These are phyloP conservation scores for Saccharomycopsis malanga DNA, from an alignment of 805 yeast genomes.

Conservation along the genomic window DNA sequence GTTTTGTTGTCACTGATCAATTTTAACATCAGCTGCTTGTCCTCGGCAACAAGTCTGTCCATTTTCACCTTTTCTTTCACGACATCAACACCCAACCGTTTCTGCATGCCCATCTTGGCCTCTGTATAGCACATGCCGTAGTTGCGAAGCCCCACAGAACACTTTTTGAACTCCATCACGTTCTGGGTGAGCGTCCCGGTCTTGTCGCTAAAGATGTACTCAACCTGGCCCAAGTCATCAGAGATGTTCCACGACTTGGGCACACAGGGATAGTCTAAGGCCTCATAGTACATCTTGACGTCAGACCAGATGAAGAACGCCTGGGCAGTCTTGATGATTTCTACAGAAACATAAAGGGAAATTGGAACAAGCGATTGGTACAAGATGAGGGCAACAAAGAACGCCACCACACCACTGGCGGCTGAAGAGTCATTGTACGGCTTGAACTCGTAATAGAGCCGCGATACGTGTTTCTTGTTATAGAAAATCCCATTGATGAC, in stretches of 20 bases:
- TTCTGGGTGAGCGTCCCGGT: constrained; percentile 82
- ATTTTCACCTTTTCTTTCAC: constrained; percentile 34
- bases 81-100: constrained; percentile 57
- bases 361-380: constrained; percentile 77
- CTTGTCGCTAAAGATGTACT: constrained; percentile 74
- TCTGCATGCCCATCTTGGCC: constrained; percentile 65
- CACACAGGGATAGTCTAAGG: constrained; percentile 65
- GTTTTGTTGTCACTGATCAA: constrained; percentile 8
- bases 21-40: constrained; percentile 10
- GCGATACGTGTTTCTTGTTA: constrained; percentile 36
- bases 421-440: constrained; percentile 55
- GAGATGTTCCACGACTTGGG: constrained; percentile 81
- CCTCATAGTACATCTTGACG: constrained; percentile 59
- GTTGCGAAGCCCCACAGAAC: constrained; percentile 57
- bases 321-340: constrained; percentile 69
- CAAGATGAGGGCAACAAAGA: constrained; percentile 65
- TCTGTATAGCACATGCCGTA: constrained; percentile 77
- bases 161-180: constrained; percentile 75
- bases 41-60: constrained; percentile 12
- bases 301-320: constrained; percentile 72
- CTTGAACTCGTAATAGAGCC: constrained; percentile 52
- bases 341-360: constrained; percentile 71
- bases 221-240: constrained; percentile 80
- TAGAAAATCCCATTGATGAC: constrained; percentile 62
- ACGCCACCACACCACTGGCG: constrained; percentile 57